Evolutionary conservation across 441 rosid genomes (phyloP).

Genomic region (Syzygium malaccense): DNA sequence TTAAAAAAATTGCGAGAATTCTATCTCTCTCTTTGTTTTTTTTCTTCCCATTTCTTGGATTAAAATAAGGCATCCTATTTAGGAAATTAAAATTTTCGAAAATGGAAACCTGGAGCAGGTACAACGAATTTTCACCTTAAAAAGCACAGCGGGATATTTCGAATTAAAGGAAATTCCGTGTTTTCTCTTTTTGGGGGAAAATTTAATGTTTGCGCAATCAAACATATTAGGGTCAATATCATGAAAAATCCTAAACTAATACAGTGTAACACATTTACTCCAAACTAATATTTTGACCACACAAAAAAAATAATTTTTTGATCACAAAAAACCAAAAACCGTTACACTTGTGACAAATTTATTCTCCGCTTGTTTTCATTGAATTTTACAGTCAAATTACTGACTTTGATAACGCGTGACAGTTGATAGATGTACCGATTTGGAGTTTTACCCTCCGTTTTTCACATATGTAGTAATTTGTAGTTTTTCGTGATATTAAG

Average conservation of each 20-base stretch:
- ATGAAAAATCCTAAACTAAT: no score
- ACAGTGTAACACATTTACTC: no score
- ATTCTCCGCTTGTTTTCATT: no score
- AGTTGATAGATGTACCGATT: no score
- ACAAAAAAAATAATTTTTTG: no score
- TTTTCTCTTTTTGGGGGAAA: background rate
- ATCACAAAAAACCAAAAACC: no score
- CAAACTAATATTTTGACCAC: no score
- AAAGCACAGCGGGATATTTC: background rate
- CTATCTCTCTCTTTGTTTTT: background rate
- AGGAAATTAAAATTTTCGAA: background rate
- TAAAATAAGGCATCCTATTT: background rate
- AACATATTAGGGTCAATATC: background rate
- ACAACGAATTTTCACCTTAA: background rate
- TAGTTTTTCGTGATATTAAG: no score
- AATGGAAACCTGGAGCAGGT: background rate
- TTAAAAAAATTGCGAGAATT: background rate
- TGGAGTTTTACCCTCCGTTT: no score
- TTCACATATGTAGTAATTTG: no score
- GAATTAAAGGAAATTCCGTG: background rate
- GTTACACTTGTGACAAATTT: no score
- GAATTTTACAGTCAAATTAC: no score
- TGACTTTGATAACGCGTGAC: fast-evolving
- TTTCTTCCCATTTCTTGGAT: background rate
- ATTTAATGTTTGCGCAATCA: background rate